These are phyloP conservation scores for Tolypocladium album DNA, from an alignment of 2,329 filamentous ascomycete species.

Conservation along the genomic window DNA sequence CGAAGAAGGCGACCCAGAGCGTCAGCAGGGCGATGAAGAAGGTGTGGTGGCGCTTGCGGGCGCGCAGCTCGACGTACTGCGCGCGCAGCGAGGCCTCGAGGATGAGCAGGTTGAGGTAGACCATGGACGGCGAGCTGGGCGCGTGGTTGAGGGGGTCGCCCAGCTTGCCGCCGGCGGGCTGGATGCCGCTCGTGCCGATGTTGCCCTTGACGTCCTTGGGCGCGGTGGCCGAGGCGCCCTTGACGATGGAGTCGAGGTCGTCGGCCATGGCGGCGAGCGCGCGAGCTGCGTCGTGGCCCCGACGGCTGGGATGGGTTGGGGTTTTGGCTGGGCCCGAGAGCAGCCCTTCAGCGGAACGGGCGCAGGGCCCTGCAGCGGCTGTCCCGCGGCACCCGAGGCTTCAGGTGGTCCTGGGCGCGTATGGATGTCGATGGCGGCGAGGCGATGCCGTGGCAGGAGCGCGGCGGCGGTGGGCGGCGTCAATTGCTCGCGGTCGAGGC, in stretches of 20 bases:
- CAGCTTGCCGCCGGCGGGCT: constrained; percentile 31
- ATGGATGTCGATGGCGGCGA: not conserved
- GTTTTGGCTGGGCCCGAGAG: constrained; percentile 6
- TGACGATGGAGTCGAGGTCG: constrained; percentile 79
- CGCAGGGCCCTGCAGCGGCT: not conserved
- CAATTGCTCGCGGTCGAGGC: not conserved
- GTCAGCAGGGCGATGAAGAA: constrained; percentile 78
- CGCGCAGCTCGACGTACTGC: constrained; percentile 84
- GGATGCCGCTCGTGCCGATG: constrained; percentile 31
- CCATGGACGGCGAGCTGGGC: constrained; percentile 87
- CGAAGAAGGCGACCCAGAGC: constrained; percentile 74
- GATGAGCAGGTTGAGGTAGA: constrained; percentile 95
- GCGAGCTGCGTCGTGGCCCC: too few species aligned
- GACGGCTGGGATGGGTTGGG: too few species aligned
- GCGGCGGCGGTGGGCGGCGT: not conserved
- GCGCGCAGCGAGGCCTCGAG: constrained; percentile 88
- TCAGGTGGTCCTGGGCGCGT: not conserved
- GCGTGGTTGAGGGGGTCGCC: constrained; percentile 68
- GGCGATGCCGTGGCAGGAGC: not conserved
- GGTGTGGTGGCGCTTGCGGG: constrained; percentile 80
- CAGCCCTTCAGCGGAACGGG: constrained; percentile 9
- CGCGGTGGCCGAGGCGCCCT: constrained; percentile 66
- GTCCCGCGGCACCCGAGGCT: not conserved
- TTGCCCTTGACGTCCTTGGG: constrained; percentile 29
- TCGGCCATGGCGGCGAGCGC: constrained; percentile 57